Base-by-base conservation (phyloP, 805 yeast genomes). In the Zygotorulaspora sp. region DNA sequence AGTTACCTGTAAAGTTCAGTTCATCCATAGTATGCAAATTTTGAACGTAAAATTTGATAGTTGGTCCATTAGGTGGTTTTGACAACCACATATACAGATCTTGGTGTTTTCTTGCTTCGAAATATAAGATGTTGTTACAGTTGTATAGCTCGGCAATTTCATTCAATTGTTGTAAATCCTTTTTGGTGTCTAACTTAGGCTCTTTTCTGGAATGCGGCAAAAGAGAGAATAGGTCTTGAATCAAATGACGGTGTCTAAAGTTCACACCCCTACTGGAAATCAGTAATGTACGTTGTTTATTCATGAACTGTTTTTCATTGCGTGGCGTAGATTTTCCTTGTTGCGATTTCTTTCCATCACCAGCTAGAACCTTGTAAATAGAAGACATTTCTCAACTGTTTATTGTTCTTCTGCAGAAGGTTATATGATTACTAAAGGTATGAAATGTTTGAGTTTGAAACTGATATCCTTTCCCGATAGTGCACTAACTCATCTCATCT, bases 21-120 rank as follows among this genome's bases (percentile, higher is more conserved):
- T 92, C 98, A 57, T 89, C 96, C 71, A 88, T 77, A 22, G 97
- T 92, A 64, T 92, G 97, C 66, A 92, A 72, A 65, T 92, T 92
- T 66, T 90, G 96, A 43, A 92, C 75, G 60, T 83, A 92, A 63
- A 92, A 90, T 65, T 92, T 92, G 55, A 85, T 68, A 16, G 97
- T 90, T 43, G 98, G 98, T 1, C 98, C 98, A 61, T 92, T 90
- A 29, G 98, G 98, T 19, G 97, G 92, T 65, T 92, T 90, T 22
- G 96, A 77, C 47, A 92, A 63, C 96, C 97, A 92, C 63, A 92
- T 64, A 63, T 92, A 92, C 56, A 92, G 76, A 66, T 92, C 98
- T 63, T 80, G 84, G 66, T 90, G 97, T 65, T 92, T 92, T 68
- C 97, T 81, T 38, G 95, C 86, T 66, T 92, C 98, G 61, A 92